Percentiles rank a stretch among this genome's conserved stretches.
These are phyloP conservation scores for Ogataea ganodermae DNA, from an alignment of 805 yeast species.

Conservation along the genomic window DNA sequence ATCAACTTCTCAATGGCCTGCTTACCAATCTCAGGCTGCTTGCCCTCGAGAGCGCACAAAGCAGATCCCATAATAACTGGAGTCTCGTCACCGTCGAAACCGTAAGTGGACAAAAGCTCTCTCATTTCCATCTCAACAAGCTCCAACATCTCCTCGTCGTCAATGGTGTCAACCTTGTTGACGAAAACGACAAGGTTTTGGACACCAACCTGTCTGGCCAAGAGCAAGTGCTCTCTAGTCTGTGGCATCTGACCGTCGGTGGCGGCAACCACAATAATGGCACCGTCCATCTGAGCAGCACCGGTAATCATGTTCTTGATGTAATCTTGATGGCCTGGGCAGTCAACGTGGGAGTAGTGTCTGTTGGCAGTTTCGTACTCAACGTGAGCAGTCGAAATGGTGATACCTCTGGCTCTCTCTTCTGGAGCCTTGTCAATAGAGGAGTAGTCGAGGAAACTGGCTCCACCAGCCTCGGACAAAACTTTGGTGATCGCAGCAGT, in stretches of 20 bases:
- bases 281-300: constrained; percentile 99
- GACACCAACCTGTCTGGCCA: constrained; percentile 99
- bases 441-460: constrained; percentile 88
- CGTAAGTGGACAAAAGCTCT: constrained; percentile 86
- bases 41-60: constrained; percentile 89
- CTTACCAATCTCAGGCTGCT: constrained; percentile 87
- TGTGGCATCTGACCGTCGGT: constrained; percentile 99
- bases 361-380: constrained; percentile 94
- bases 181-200: constrained; percentile 96
- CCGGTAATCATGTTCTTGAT: constrained; percentile 99
- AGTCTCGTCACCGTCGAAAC: constrained; percentile 97
- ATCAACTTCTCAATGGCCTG: constrained; percentile 80
- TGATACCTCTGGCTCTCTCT: constrained; percentile 99
- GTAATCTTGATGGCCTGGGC: constrained; percentile 99
- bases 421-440: constrained; percentile 97
- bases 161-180: constrained; percentile 96
- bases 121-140: constrained; percentile 99
- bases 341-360: constrained; percentile 97
- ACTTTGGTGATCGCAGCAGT: constrained; percentile 99
- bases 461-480: constrained; percentile 85
- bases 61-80: constrained; percentile 99
- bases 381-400: constrained; percentile 96
- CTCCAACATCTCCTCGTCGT: constrained; percentile 99
- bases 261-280: constrained; percentile 98
- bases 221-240: constrained; percentile 96